Evolutionary conservation across 2,329 filamentous ascomycete species (phyloP).

Genomic region (Apiospora phragmitis): DNA sequence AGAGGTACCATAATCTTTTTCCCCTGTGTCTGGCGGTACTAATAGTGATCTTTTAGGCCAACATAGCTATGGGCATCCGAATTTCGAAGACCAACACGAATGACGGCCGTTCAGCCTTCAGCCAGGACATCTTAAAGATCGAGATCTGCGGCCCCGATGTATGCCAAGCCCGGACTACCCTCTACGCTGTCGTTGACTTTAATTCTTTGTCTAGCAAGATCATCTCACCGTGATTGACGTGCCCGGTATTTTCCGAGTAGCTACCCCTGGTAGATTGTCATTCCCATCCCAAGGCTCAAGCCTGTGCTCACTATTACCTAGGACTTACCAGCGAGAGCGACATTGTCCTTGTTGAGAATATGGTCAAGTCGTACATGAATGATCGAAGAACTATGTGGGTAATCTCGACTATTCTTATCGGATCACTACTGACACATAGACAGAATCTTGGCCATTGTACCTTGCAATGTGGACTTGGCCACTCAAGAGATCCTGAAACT

Average conservation of each 20-base stretch:
- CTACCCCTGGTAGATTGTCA: neutral
- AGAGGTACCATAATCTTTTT: neutral
- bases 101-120: constrained; percentile 10
- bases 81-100: neutral
- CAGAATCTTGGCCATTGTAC: constrained; percentile 46
- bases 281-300: neutral
- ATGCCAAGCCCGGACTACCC: neutral
- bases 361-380: constrained; percentile 39
- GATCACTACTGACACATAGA: neutral
- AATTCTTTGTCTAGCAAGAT: neutral
- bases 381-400: constrained; percentile 42
- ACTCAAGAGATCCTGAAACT: constrained; percentile 41
- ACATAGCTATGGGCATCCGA: constrained; percentile 13
- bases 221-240: constrained; percentile 19
- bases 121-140: constrained; percentile 19
- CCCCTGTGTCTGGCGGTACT: neutral
- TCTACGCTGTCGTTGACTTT: neutral
- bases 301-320: neutral
- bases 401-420: neutral
- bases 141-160: constrained; percentile 19
- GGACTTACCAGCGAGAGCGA: constrained; percentile 16
- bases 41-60: constrained; percentile 6
- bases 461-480: constrained; percentile 40
- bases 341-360: constrained; percentile 15
- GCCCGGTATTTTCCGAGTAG: constrained; percentile 14